Percentiles rank a stretch among this genome's conserved stretches.
Evolutionary conservation across 1,139 yeast species (phyloP).

Genomic region (Casaregolazyma lundiana): DNA sequence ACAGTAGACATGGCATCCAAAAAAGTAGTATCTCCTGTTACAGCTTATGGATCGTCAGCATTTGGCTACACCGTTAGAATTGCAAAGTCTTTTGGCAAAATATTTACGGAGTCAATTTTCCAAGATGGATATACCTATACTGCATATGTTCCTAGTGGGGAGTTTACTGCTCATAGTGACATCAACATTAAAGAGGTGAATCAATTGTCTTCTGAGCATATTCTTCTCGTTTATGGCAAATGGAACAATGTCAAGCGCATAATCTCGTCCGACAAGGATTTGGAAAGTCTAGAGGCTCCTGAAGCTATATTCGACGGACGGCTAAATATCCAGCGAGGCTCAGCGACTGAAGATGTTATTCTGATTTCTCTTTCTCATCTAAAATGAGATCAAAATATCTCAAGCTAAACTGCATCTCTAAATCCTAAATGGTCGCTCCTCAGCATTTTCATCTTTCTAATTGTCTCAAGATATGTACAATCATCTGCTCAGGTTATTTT

Average conservation of each 20-base stretch:
- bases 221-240: slow-evolving; percentile 59
- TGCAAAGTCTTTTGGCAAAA: slow-evolving; percentile 53
- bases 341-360: slow-evolving; percentile 67
- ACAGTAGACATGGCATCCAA: slow-evolving; percentile 65
- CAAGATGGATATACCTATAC: slow-evolving; percentile 69
- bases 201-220: slow-evolving; percentile 27
- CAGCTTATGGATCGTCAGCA: slow-evolving; percentile 48
- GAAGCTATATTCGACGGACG: slow-evolving; percentile 67
- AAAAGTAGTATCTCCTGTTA: slow-evolving; percentile 63
- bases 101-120: slow-evolving; percentile 66
- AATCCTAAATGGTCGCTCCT: background rate
- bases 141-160: slow-evolving; percentile 63
- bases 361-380: slow-evolving; percentile 55
- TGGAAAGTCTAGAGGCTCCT: slow-evolving; percentile 45
- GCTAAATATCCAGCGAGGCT: slow-evolving; percentile 49
- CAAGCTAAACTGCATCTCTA: background rate
- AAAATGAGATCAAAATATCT: slow-evolving; percentile 6
- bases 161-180: slow-evolving; percentile 26
- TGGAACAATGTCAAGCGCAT: slow-evolving; percentile 53
- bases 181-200: slow-evolving; percentile 14
- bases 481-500: background rate
- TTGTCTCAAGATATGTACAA: background rate
- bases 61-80: slow-evolving; percentile 77
- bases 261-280: slow-evolving; percentile 44
- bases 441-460: background rate